These are phyloP conservation scores for Phalaenopsis equestris DNA, from an alignment of 106 monocot genomes.

Conservation along the genomic window DNA sequence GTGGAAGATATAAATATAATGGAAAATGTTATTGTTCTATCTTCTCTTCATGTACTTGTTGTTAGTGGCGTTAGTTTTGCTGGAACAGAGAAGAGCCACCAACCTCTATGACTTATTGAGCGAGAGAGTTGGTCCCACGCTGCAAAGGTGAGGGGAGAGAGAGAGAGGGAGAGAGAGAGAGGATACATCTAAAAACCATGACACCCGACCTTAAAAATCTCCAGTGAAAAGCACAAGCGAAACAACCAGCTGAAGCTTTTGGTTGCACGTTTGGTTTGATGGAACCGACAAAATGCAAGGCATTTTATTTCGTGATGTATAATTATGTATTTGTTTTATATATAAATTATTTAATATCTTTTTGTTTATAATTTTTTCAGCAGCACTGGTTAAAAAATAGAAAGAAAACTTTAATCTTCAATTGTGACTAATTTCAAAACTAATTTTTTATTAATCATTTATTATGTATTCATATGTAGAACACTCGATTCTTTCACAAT, in stretches of 20 bases:
- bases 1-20: neutral
- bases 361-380: no score
- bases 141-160: neutral
- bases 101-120: conserved; percentile 11
- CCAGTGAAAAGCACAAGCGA: conserved; percentile 25
- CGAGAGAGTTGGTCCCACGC: conserved; percentile 4
- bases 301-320: neutral
- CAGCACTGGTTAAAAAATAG: no score
- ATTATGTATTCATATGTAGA: no score
- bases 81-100: conserved; percentile 36
- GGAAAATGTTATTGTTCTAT: conserved; percentile 14
- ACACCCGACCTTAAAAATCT: conserved; percentile 61
- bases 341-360: no score
- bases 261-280: neutral
- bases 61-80: conserved; percentile 37
- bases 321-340: no score
- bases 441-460: no score
- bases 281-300: neutral
- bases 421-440: no score
- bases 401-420: no score
- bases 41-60: conserved; percentile 14
- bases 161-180: conserved; percentile 13
- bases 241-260: conserved; percentile 17
- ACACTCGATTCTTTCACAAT: no score
- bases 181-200: conserved; percentile 25